Evolutionary conservation across 2,329 filamentous ascomycete species (phyloP), one percentile per base, ranked within the genome.

Genomic region (Ilyonectria robusta): DNA sequence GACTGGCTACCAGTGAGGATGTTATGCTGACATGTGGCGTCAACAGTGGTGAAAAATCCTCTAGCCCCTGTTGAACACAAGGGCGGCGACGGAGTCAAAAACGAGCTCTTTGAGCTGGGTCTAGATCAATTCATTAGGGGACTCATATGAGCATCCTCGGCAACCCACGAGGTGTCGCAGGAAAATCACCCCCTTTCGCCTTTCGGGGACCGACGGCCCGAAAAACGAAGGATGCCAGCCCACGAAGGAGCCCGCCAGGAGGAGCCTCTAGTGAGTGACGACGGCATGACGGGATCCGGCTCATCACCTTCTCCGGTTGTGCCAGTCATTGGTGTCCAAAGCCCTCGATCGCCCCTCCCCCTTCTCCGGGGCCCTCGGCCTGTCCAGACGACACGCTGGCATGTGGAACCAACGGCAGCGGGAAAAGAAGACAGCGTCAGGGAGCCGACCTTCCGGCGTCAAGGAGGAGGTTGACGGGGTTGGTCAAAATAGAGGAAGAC

Each of bases 111-210:
- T 72, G 91, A 93, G 79, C 81, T 92, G 69, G 91, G 89, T 0
- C 79, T 97, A 63, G 93, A 96, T 73, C 91, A 93, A 70, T 96
- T 96, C 76, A 88, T 96, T 58, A 87, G 91, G 69, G 88, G 89
- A 0, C 80, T 91, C 67, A 85, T 90, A 82, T 89, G 82, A 87
- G 54, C 35, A 26, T 2, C 17, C 23, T 15, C 5, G 31, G 23
- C 37, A 40, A 51, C 29, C 29, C 10, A 10, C 40, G 10, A 60
- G 57, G 48, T 44, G 66, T 47, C 44, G 44, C 47, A 64, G 48
- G 57, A 72, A 70, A 67, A 21, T 53, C 47, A 44, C 35, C 15
- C 33, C 26, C 26, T 26, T 26, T 26, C 26, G 26, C 29, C 46
- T 58, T 44, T 42, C n/a, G 2, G 15, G 40, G 21, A 47, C 46